Percentiles rank a stretch among this genome's conserved stretches.
phyloP scores from a whole-genome alignment of 169 alveolate genomes.

The Fabrea salina region DNA sequence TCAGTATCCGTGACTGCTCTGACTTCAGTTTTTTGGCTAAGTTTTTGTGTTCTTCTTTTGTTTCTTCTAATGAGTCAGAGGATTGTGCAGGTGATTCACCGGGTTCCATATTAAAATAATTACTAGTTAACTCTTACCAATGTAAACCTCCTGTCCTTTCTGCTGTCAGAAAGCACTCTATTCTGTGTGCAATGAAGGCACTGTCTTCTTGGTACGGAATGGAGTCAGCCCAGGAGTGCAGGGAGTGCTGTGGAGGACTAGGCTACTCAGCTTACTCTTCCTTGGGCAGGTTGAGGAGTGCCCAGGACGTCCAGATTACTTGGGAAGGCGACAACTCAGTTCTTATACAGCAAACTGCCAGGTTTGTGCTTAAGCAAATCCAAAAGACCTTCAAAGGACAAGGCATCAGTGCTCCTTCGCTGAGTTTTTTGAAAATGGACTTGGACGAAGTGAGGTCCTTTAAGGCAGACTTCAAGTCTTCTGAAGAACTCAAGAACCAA shows the following conservation, averaged over 20 bases:
- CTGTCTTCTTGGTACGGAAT: constrained; percentile 26
- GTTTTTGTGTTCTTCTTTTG: neutral
- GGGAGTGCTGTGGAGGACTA: constrained; percentile 55
- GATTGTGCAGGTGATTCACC: too few species aligned
- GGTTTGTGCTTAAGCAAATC: constrained; percentile 13
- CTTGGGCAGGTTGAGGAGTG: constrained; percentile 1
- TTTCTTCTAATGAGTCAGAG: too few species aligned
- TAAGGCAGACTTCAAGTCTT: neutral
- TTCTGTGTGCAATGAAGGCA: constrained; percentile 43
- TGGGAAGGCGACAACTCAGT: constrained; percentile 69
- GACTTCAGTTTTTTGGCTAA: neutral
- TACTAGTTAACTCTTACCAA: too few species aligned
- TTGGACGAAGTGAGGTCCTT: neutral
- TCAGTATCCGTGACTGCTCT: neutral
- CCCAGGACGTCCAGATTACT: constrained; percentile 37
- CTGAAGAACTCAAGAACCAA: neutral
- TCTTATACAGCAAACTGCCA: constrained; percentile 42
- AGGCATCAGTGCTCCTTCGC: neutral
- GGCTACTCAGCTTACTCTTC: constrained; percentile 46
- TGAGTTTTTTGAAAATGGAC: neutral
- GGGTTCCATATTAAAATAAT: too few species aligned
- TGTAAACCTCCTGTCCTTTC: too few species aligned
- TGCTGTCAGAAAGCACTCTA: too few species aligned
- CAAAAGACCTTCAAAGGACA: constrained; percentile 13
- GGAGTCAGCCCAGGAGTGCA: constrained; percentile 8